Base-by-base conservation (phyloP, 805 yeast species). In the Metschnikowia cerradonensis region DNA sequence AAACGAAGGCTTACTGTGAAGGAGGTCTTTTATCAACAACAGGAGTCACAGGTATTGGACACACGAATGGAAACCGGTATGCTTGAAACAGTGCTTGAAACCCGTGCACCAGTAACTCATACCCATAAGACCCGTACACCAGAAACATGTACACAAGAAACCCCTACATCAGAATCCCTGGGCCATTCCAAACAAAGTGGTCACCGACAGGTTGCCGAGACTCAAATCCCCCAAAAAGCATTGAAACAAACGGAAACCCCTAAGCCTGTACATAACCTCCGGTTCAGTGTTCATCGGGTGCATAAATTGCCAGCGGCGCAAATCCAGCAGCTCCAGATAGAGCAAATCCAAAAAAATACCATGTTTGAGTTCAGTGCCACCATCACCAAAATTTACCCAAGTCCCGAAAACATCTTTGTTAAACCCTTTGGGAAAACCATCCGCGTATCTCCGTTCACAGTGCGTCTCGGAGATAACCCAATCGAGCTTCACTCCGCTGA, bases 381-480 rank as follows among this genome's bases (percentile, higher is more conserved):
- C 1, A n/a, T 55, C 3, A 13, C 22, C 2, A 20, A 22, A 6
- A 43, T 56, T 15, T 19, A 7, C n/a, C 62, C 59, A 1, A 17
- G 20, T 2, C 49, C 54, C 13, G 42, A 41, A 13, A 32, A 53
- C 41, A 19, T 59, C 4, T 54, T 57, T 23, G 52, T 55, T 30
- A 57, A 52, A 42, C 55, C 60, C 2, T 55, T 45, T 30, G 47
- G 48, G 19, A 55, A 56, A 26, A 59, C 61, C 8, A 42, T 59
- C 30, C 52, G 55, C 14, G 45, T 56, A 11, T 43, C 57, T 17
- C 54, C 51, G 15, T 49, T 59, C 19, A 15, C 36, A 3, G 19
- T 59, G 31, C 26, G 42, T 4, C 36, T 56, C 26, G 41, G 30
- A 17, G 33, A 43, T 14, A 17, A 44, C 15, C 19, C 35, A 3